Conservation (phyloP, 2,329 filamentous ascomycete species). For the Hymenotorrendiella dingleyae region DNA sequence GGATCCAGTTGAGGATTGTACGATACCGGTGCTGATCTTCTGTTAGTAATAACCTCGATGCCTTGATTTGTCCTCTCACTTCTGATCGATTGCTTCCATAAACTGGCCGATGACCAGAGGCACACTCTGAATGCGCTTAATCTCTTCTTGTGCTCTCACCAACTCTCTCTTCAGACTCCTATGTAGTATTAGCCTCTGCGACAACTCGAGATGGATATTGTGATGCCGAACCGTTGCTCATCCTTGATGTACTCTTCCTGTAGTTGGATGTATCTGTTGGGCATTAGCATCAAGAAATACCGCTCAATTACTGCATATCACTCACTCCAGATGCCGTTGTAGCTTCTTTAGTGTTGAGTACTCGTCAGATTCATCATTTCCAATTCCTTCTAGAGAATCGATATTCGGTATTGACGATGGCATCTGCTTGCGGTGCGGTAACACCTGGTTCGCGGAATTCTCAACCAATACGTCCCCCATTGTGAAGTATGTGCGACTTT, state of each 20-base stretch:
- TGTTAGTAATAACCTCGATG: slow-evolving; percentile 15
- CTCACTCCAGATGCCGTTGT: slow-evolving; percentile 89
- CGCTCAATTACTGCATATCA: slow-evolving; percentile 8
- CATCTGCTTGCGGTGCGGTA: slow-evolving; percentile 74
- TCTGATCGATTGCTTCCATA: slow-evolving; percentile 99
- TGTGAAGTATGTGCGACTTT: slow-evolving; percentile 16
- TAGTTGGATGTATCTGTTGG: slow-evolving; percentile 77
- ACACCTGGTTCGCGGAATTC: slow-evolving; percentile 66
- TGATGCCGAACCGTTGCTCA: slow-evolving; percentile 70
- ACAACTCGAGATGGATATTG: background rate
- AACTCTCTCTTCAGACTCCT: slow-evolving; percentile 96
- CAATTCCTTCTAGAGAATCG: slow-evolving; percentile 80
- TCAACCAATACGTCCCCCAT: slow-evolving; percentile 91
- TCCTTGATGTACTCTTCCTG: slow-evolving; percentile 99
- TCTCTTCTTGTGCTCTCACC: slow-evolving; percentile 95
- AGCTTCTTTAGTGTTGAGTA: slow-evolving; percentile 95
- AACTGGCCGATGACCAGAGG: slow-evolving; percentile 98
- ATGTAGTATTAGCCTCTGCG: slow-evolving; percentile 16
- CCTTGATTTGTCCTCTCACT: slow-evolving; percentile 49
- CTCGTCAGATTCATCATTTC: slow-evolving; percentile 79
- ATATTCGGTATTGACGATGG: slow-evolving; percentile 81
- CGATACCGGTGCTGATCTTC: slow-evolving; percentile 76
- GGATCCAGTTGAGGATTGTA: slow-evolving; percentile 95
- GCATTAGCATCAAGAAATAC: slow-evolving; percentile 21
- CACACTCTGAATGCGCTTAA: slow-evolving; percentile 98